Evolutionary conservation across 495 filamentous ascomycete species (phyloP).

Genomic region (Aspergillus panamensis): DNA sequence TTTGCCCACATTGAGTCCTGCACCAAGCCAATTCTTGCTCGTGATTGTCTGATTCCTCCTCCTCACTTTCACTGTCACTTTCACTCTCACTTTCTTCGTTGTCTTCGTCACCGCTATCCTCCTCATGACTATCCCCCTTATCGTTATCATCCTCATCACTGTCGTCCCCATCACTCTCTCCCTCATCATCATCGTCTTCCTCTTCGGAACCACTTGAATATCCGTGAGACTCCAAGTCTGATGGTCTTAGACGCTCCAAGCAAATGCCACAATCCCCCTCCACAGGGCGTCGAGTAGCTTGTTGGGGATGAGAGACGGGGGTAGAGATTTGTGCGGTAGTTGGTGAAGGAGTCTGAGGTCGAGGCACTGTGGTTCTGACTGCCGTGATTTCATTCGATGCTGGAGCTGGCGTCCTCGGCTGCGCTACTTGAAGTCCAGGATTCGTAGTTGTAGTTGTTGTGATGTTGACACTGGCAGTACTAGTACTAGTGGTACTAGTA

Average conservation of each 20-base stretch:
- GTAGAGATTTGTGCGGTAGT: neutral
- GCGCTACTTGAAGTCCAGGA: neutral
- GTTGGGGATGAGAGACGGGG: neutral
- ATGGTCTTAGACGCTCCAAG: conserved; percentile 28
- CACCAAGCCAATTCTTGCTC: conserved; percentile 60
- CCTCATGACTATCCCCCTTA: too few species aligned
- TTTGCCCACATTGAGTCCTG: conserved; percentile 65
- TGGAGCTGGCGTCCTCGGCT: neutral
- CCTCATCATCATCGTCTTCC: too few species aligned
- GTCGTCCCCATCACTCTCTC: too few species aligned
- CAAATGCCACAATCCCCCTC: conserved; percentile 75
- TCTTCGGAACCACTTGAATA: too few species aligned
- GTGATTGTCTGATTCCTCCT: neutral
- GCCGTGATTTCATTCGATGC: neutral
- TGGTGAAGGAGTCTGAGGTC: neutral
- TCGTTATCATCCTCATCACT: too few species aligned
- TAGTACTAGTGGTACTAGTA: too few species aligned
- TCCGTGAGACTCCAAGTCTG: neutral
- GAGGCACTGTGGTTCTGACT: neutral
- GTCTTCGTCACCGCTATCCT: too few species aligned
- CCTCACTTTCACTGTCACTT: neutral
- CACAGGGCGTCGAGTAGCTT: conserved; percentile 43
- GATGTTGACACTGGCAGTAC: neutral
- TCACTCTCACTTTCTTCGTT: neutral
- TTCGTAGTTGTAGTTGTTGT: neutral